These are phyloP conservation scores for Verticillium klebahnii DNA, from an alignment of 2,329 filamentous ascomycete species.

Conservation along the genomic window DNA sequence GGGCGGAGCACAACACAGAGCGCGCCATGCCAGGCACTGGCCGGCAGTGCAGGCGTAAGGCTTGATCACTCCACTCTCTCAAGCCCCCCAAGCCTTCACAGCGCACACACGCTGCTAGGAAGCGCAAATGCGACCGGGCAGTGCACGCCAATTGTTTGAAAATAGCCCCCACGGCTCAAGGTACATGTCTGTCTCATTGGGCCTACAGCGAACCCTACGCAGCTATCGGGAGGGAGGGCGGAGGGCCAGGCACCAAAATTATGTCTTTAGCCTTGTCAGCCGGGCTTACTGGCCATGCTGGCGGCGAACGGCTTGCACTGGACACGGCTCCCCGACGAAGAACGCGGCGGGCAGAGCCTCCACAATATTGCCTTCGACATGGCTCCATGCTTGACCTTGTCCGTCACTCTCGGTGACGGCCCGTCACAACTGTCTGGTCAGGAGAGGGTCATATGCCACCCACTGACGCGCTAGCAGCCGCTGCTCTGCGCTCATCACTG, in stretches of 20 bases:
- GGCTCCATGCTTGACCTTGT: not conserved
- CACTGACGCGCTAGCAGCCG: not conserved
- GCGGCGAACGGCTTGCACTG: not conserved
- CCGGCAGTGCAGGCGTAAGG: not conserved
- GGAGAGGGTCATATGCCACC: not conserved
- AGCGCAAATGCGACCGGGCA: not conserved
- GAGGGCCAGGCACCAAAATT: not conserved
- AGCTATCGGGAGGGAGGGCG: not conserved
- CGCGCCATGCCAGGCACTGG: not conserved
- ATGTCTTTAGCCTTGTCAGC: not conserved
- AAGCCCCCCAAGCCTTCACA: not conserved
- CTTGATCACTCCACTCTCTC: not conserved
- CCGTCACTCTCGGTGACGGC: not conserved
- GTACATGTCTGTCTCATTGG: not conserved
- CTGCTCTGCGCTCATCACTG: not conserved
- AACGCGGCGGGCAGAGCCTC: not conserved
- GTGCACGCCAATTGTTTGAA: not conserved
- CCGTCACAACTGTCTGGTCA: not conserved
- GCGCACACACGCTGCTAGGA: not conserved
- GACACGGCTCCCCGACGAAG: not conserved
- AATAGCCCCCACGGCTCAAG: not conserved
- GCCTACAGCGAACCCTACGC: not conserved
- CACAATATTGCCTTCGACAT: constrained; percentile 2
- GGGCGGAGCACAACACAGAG: not conserved
- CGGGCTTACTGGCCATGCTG: not conserved